Evolutionary conservation across 2,329 filamentous ascomycete species (phyloP).

Genomic region (Fusarium drepaniforme): DNA sequence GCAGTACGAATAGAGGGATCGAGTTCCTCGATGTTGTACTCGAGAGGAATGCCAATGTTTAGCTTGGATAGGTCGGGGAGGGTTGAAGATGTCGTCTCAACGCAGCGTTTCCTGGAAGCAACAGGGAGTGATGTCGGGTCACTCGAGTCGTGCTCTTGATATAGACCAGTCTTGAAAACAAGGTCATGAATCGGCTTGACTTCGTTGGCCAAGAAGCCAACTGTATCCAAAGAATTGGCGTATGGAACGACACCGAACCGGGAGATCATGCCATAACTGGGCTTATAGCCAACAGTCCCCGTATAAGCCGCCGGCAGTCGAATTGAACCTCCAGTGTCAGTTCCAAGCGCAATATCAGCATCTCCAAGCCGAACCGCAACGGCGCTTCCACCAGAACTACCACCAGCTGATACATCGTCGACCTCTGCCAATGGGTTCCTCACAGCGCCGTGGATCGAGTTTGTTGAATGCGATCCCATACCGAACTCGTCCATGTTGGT

Average conservation of each 20-base stretch:
- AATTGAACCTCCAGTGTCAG: conserved; percentile 93
- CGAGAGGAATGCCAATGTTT: conserved; percentile 70
- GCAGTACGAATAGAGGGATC: conserved; percentile 74
- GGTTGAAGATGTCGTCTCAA: conserved; percentile 40
- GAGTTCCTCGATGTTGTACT: conserved; percentile 92
- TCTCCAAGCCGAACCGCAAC: conserved; percentile 78
- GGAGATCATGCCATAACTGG: conserved; percentile 89
- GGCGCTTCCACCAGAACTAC: conserved; percentile 94
- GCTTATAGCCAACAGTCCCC: conserved; percentile 87
- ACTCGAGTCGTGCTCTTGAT: conserved; percentile 69
- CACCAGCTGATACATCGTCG: conserved; percentile 75
- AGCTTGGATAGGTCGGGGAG: conserved; percentile 49
- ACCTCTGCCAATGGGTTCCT: conserved; percentile 58
- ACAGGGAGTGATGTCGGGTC: conserved; percentile 81
- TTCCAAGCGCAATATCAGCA: conserved; percentile 79
- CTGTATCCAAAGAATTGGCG: conserved; percentile 92
- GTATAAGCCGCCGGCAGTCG: conserved; percentile 90
- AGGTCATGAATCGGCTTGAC: conserved; percentile 65
- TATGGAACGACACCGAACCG: conserved; percentile 91
- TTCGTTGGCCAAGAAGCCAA: conserved; percentile 77
- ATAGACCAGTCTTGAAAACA: conserved; percentile 63
- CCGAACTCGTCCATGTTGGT: conserved; percentile 97
- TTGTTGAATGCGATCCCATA: conserved; percentile 88
- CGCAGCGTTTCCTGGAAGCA: conserved; percentile 65
- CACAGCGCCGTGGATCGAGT: conserved; percentile 77